These are phyloP conservation scores for Aspergillus fijiensis DNA, from an alignment of 2,329 filamentous ascomycete species.

Conservation along the genomic window DNA sequence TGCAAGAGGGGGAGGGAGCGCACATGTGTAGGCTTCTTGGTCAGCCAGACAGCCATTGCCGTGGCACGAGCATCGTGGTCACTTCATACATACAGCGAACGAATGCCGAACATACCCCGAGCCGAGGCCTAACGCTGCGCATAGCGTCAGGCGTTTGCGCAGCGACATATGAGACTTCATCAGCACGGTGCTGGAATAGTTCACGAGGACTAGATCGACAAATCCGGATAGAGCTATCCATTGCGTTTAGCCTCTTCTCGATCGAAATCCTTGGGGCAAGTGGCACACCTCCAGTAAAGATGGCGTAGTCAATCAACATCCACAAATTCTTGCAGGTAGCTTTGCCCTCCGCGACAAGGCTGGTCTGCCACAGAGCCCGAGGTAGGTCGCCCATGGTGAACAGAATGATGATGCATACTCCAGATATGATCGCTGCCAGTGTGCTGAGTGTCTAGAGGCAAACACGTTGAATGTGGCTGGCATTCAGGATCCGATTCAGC, in stretches of 20 bases:
- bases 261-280: too few species aligned
- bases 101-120: slow-evolving; percentile 23
- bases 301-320: slow-evolving; percentile 40
- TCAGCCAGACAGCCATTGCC: slow-evolving; percentile 29
- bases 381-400: slow-evolving; percentile 47
- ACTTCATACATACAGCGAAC: background rate
- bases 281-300: slow-evolving; percentile 40
- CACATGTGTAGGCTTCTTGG: slow-evolving; percentile 32
- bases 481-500: slow-evolving; percentile 30
- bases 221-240: slow-evolving; percentile 29
- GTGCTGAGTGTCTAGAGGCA: slow-evolving; percentile 31
- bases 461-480: slow-evolving; percentile 17
- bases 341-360: slow-evolving; percentile 26
- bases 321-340: slow-evolving; percentile 37
- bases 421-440: slow-evolving; percentile 31
- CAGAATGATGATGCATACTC: slow-evolving; percentile 42
- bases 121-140: slow-evolving; percentile 32
- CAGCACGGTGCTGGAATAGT: slow-evolving; percentile 34
- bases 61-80: slow-evolving; percentile 30
- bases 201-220: slow-evolving; percentile 35
- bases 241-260: background rate
- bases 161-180: slow-evolving; percentile 34
- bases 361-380: slow-evolving; percentile 40
- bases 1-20: background rate
- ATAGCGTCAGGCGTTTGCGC: slow-evolving; percentile 31